Base-by-base conservation (phyloP, 331 rosid genomes). In the Spiraea crenata region DNA sequence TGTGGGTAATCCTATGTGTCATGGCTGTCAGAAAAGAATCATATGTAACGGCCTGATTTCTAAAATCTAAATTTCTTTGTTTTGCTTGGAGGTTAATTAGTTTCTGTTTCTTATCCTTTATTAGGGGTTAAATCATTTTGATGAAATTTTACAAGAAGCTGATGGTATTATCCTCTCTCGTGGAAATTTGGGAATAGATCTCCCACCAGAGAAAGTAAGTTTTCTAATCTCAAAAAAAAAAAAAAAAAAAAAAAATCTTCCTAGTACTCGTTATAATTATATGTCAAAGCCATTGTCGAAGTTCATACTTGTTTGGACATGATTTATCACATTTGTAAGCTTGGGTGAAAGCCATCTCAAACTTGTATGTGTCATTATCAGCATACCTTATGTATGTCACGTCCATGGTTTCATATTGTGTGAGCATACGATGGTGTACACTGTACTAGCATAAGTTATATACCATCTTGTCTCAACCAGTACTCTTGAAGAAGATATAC, bases 131-230 rank as follows among this genome's bases (percentile, higher is more conserved):
- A 50, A 20, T 17, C 74, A 81, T 46, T 84, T 84, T 52, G 78
- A 77, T 75, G 85, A 79, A 64, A 82, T 84, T 62, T 74, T 80
- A 57, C 87, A 70, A 70, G 83, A 81, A 60, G 85, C 81, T 57
- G 85, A 84, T 72, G 85, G 83, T 47, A 69, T 78, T 51, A 81
- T 81, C 34, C 65, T 81, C 49, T 76, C 85, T 51, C 83, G 77
- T 15, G 81, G 85, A 72, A 69, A 55, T 75, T 68, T 84, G 80
- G 83, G 88, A 15, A 63, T 84, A 47, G 87, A 77, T 77, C 71
- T 84, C 39, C 85, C 85, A n/a, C 81, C 80, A 20, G 85, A 77
- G 68, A 84, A 80, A 80, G 85, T 77, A 58, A 62, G 78, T 50
- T 74, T 77, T 48, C 47, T 19, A 20, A 50, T 60, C 25, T 55